A percentile compares a stretch with the other conserved stretches of the same genome.
Conservation (phyloP, 2,329 filamentous ascomycete genomes). For the Paecilomyces variotii region DNA sequence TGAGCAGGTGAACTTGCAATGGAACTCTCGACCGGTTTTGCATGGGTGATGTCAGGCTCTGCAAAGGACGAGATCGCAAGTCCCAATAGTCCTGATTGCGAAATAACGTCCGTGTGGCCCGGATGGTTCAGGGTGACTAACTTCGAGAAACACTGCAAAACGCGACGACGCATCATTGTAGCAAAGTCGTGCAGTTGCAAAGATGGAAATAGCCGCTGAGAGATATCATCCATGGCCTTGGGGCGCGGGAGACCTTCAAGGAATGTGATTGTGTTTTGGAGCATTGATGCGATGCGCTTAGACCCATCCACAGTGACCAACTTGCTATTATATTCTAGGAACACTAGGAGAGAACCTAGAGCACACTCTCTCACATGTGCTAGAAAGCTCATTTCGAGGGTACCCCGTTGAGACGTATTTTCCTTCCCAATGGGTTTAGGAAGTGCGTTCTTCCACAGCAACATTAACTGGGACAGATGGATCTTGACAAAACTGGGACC, state of each 20-base stretch:
- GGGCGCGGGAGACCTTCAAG: constrained; percentile 74
- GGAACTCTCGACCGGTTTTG: constrained; percentile 73
- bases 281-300: constrained; percentile 84
- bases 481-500: constrained; percentile 99
- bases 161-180: constrained; percentile 84
- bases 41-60: constrained; percentile 67
- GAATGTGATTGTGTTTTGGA: constrained; percentile 89
- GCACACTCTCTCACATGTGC: constrained; percentile 94
- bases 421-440: constrained; percentile 92
- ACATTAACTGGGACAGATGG: constrained; percentile 82
- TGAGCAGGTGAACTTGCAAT: constrained; percentile 84
- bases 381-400: constrained; percentile 84
- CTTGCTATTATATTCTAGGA: constrained; percentile 86
- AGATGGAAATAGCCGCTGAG: constrained; percentile 73
- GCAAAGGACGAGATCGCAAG: constrained; percentile 87
- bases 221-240: constrained; percentile 78
- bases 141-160: constrained; percentile 91
- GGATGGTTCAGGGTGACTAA: constrained; percentile 80
- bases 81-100: constrained; percentile 86
- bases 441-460: constrained; percentile 95
- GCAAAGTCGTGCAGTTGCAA: constrained; percentile 85
- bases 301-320: constrained; percentile 90
- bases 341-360: constrained; percentile 80
- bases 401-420: constrained; percentile 72
- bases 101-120: constrained; percentile 73